phyloP scores from a whole-genome alignment of 495 filamentous ascomycete species.

The Neurospora sublineolata region DNA sequence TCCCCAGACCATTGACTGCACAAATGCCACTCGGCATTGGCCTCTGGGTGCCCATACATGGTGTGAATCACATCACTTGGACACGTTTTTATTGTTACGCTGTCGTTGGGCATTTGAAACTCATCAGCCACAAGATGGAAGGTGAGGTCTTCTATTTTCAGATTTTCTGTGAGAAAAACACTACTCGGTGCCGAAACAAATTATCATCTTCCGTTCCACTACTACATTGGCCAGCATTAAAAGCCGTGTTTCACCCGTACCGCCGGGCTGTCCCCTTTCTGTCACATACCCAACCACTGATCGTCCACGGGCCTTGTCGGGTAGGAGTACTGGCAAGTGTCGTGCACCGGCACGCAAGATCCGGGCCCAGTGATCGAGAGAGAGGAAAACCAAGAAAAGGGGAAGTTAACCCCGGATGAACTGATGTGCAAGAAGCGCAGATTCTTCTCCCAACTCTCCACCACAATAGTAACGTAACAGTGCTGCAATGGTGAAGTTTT shows the following conservation, averaged over 20 bases:
- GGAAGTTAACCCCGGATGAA: neutral
- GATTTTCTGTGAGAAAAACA: neutral
- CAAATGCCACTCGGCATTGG: neutral
- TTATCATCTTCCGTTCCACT: neutral
- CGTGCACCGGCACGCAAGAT: neutral
- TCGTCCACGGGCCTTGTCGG: neutral
- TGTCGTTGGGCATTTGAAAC: neutral
- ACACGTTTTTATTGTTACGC: neutral
- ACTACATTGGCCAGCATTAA: neutral
- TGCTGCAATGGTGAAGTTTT: neutral
- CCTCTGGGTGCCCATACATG: neutral
- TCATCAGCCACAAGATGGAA: neutral
- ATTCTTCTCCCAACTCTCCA: neutral
- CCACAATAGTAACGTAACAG: neutral
- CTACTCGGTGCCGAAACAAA: neutral
- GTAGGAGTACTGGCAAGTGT: neutral
- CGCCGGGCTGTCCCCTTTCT: neutral
- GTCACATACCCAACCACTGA: neutral
- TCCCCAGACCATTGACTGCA: neutral
- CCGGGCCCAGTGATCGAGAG: neutral
- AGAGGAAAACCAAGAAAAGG: neutral
- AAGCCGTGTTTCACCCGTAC: neutral
- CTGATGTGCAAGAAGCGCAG: neutral
- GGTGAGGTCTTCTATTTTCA: neutral
- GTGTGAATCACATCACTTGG: neutral